Evolutionary conservation across 2,329 filamentous ascomycete species (phyloP), one percentile per base, ranked within the genome.

Genomic region (Lithohypha guttulata): DNA sequence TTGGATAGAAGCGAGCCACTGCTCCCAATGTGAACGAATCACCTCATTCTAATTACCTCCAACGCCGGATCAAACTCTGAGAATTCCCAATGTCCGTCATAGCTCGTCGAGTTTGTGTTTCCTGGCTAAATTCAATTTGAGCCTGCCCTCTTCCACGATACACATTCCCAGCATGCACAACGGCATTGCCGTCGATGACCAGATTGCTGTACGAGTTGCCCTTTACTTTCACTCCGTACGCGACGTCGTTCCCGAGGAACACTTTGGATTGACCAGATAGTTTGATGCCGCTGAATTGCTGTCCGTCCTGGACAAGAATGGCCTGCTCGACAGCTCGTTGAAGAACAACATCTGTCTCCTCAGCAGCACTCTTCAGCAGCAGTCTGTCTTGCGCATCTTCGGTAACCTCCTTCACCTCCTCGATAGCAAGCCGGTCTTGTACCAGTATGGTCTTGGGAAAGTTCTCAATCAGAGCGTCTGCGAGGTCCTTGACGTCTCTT

Each of bases 391-490:
- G 26, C 17, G 35, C 27, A 30, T 39, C 35, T 18, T 31, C 26
- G 13, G 35, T 30, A 14, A 39, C 6, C 17, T 39, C 35, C 13
- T 23, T 21, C 17, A 39, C 50, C 23, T 56, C 53, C 20, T 36
- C 32, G 8, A 47, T 35, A 34, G 50, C 53, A 15, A 56, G 49
- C 26, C 42, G 23, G 18, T 35, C 31, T 39, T 55, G 52, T 5
- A 19, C 20, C 33, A 42, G 39, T 29, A 52, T 40, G 34, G 39
- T 35, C 25, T 51, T 47, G n/a, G 51, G 53, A 37, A 58, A 58
- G 10, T 56, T 47, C 14, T 55, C 44, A 3, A 52, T 48, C 7
- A 59, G 36, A 15, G 33, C 35, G 31, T 39, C 35, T 11, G 35
- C 31, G 14, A 22, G 25, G 11, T 31, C 35, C 17, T 21, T 11